Percentiles rank a stretch among this genome's conserved stretches.
phyloP scores from a whole-genome alignment of 805 yeast species.

The Lipomyces starkeyi region DNA sequence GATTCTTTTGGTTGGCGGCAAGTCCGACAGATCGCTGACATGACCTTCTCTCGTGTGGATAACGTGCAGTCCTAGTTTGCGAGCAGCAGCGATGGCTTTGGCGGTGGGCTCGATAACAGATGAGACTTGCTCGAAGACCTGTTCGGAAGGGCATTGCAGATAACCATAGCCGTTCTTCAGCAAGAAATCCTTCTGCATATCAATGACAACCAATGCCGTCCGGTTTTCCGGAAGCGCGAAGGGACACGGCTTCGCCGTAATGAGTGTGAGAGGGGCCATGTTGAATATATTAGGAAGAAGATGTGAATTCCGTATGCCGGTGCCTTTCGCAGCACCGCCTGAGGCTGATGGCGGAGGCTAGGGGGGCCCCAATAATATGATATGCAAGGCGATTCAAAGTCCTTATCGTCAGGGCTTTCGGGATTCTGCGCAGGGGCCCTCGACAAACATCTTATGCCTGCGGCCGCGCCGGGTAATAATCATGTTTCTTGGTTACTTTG shows the following conservation, averaged over 20 bases:
- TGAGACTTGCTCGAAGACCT: constrained; percentile 41
- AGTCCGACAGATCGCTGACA: constrained; percentile 42
- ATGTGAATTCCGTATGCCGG: background rate
- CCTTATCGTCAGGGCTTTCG: background rate
- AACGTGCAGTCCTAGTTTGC: constrained; percentile 43
- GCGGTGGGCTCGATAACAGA: constrained; percentile 41
- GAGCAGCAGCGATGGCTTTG: constrained; percentile 41
- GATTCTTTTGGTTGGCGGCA: constrained; percentile 43
- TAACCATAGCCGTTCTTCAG: constrained; percentile 45
- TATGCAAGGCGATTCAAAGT: background rate
- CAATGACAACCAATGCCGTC: constrained; percentile 45
- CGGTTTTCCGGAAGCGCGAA: constrained; percentile 39
- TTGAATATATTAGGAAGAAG: background rate
- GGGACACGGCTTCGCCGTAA: constrained; percentile 28
- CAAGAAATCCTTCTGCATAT: constrained; percentile 47
- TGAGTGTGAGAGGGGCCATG: constrained; percentile 28
- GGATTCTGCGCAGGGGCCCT: background rate
- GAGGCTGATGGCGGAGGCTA: background rate
- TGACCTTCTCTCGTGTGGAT: constrained; percentile 48
- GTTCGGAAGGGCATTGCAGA: constrained; percentile 42
- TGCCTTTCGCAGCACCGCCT: background rate
- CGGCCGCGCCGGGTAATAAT: background rate
- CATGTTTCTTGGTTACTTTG: background rate
- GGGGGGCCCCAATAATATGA: background rate
- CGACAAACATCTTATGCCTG: background rate